Percentiles rank a stretch among this genome's conserved stretches.
Evolutionary conservation across 176 grass and related monocot genomes (phyloP).

Genomic region (Puya raimondii): DNA sequence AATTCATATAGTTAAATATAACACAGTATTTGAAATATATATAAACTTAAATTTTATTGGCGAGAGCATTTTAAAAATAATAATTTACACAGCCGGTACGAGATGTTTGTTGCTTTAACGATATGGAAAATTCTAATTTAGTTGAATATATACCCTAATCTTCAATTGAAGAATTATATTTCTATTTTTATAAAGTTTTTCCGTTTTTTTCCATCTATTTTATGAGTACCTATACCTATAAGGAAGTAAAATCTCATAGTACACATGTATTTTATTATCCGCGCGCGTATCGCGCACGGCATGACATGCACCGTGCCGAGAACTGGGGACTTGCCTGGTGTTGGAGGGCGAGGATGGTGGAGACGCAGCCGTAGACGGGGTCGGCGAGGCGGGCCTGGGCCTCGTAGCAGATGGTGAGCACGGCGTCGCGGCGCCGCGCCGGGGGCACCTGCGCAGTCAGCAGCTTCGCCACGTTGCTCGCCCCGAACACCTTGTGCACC

Average conservation of each 20-base stretch:
- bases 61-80: no score
- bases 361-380: conserved; percentile 79
- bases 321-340: conserved; percentile 35
- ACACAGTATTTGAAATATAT: no score
- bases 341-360: conserved; percentile 63
- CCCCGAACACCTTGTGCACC: conserved; percentile 70
- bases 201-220: no score
- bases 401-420: conserved; percentile 68
- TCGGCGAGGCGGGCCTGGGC: conserved; percentile 68
- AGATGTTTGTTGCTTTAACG: no score
- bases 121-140: no score
- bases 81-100: no score
- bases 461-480: conserved; percentile 84
- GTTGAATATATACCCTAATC: no score
- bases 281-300: neutral
- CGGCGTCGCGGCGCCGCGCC: conserved; percentile 36
- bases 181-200: no score
- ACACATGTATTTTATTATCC: conserved; percentile 10
- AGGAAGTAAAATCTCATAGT: no score
- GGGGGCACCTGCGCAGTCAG: conserved; percentile 38
- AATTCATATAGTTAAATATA: no score
- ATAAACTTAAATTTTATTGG: no score
- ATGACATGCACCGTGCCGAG: neutral
- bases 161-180: no score
- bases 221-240: neutral